These are phyloP conservation scores for Ambrosiella xylebori DNA, from an alignment of 2,329 filamentous ascomycete genomes.

Conservation along the genomic window DNA sequence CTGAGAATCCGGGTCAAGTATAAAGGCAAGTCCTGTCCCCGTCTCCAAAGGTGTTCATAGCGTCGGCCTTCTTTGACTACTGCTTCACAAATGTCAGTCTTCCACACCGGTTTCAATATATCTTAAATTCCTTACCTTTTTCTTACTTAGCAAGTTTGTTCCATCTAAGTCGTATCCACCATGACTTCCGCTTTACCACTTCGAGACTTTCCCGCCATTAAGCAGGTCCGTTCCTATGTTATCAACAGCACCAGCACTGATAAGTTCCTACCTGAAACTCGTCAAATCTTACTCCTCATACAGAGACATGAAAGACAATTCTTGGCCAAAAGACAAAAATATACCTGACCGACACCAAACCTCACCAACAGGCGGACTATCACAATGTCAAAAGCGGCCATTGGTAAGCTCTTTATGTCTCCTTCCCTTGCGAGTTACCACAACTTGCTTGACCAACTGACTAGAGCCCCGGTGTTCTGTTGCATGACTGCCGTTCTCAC, in stretches of 20 bases:
- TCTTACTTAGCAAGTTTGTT: neutral
- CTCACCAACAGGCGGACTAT: slow-evolving; percentile 51
- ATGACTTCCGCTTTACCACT: neutral
- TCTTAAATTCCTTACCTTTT: neutral
- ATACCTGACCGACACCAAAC: neutral
- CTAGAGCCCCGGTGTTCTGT: neutral
- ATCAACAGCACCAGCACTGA: slow-evolving; percentile 43
- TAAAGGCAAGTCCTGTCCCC: neutral
- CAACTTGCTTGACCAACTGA: neutral
- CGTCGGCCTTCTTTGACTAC: neutral
- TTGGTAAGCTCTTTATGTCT: slow-evolving; percentile 29
- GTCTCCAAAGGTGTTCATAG: neutral
- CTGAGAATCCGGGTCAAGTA: neutral
- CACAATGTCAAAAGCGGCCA: slow-evolving; percentile 73
- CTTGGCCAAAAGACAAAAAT: too few relatives aligned
- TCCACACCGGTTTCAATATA: neutral
- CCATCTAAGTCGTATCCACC: neutral
- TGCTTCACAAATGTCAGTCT: neutral
- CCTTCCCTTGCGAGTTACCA: neutral
- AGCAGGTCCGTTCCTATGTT: slow-evolving; percentile 55
- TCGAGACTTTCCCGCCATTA: slow-evolving; percentile 50
- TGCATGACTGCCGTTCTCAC: neutral
- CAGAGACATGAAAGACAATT: neutral
- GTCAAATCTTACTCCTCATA: slow-evolving; percentile 5
- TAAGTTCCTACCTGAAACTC: slow-evolving; percentile 21